Evolutionary conservation across 495 filamentous ascomycete species (phyloP).

Genomic region (Trichoderma orchidacearum): DNA sequence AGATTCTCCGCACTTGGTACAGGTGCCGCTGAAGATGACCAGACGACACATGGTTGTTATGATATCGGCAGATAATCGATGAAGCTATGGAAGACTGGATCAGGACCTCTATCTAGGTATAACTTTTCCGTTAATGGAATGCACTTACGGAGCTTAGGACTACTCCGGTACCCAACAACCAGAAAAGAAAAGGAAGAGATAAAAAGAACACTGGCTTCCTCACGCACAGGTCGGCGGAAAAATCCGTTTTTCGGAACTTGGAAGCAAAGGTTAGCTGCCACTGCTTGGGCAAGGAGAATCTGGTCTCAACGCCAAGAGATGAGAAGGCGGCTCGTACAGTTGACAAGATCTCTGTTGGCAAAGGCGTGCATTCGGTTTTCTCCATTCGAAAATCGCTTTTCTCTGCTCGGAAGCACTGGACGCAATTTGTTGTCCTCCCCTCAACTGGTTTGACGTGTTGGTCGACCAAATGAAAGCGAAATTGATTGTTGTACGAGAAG

Average conservation of each 20-base stretch:
- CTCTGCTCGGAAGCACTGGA: neutral
- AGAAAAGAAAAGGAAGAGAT: no score
- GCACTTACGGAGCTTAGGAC: no score
- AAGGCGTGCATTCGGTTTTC: neutral
- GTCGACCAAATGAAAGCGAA: neutral
- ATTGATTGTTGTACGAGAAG: neutral
- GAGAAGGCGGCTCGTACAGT: neutral
- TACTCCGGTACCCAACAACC: no score
- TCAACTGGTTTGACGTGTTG: neutral
- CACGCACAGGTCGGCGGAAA: no score
- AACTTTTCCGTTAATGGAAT: neutral
- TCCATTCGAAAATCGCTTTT: neutral
- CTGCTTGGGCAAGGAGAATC: no score
- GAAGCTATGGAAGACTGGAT: neutral
- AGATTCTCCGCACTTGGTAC: slow-evolving; percentile 11
- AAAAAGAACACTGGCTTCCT: no score
- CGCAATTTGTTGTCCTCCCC: neutral
- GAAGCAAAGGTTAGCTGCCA: no score
- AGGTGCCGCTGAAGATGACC: slow-evolving; percentile 17
- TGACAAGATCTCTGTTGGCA: neutral
- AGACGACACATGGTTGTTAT: slow-evolving; percentile 16
- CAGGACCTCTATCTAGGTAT: neutral
- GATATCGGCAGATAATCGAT: neutral
- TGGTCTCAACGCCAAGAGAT: neutral
- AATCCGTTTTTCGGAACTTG: no score